Base-by-base conservation (phyloP, 2,329 filamentous ascomycete genomes). In the Mycosphaerelloides madeirae region DNA sequence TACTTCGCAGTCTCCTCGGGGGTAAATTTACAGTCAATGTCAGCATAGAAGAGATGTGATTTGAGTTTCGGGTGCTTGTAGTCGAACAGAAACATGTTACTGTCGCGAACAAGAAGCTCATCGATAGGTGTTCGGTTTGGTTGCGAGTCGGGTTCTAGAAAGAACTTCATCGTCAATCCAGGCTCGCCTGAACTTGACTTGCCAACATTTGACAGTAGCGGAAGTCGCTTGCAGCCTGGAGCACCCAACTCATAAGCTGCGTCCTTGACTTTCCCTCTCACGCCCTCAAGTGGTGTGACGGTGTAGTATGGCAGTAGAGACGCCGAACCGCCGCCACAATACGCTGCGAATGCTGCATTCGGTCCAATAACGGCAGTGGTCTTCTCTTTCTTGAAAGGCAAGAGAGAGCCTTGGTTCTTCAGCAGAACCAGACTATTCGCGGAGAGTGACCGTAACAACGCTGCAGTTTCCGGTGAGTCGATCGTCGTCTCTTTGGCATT, bases 331-430 rank as follows among this genome's bases (percentile, higher is more conserved):
- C 63, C 63, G 22, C 63, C 63, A 39, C 59, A 63, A 44, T 58
- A 63, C 5, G 85, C 79, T 46, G 75, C 83, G 1, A 79, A 81
- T 53, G 84, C 77, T 1, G 81, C 84, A 79, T 88, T 87, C 2
- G 84, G 84, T 0, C 85, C 85, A 55, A 88, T 85, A 13, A 88
- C 80, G 3, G 83, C 83, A 46, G 87, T 73, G 13, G 78, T 80
- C n/a, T 81, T 81, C 6, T 77, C 72, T 59, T 83, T 85, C 28
- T 75, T 75, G 3, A 84, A 63, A 1, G 85, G 85, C 1, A 90
- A 69, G 0, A 83, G 62, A 12, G 69, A 70, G 29, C 75, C 74
- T 11, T 86, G 76, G 53, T 90, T 90, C 67, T 88, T 87, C 38
- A 89, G 36, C 29, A 65, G 49, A 1, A 65, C 61, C 12, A 62